Evolutionary conservation across 257 asterid genomes (phyloP).

Genomic region (Paraleonurus japonicus): DNA sequence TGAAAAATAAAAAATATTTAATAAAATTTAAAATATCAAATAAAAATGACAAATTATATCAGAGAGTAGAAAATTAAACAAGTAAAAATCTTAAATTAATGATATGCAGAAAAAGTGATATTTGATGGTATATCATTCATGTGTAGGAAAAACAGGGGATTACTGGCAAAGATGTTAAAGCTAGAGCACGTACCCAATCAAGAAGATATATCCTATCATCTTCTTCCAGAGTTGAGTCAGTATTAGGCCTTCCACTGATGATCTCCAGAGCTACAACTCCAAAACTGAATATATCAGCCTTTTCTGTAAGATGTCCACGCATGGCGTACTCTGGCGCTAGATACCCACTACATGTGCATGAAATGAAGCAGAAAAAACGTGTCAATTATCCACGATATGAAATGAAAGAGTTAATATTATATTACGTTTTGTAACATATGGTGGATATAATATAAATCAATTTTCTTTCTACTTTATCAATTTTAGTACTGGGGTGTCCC

Average conservation of each 20-base stretch:
- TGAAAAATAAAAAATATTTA: background rate
- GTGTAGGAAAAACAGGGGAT: background rate
- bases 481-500: background rate
- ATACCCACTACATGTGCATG: conserved; percentile 53
- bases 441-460: background rate
- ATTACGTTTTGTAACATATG: background rate
- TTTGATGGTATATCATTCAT: background rate
- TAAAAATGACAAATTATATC: no score
- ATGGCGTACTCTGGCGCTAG: conserved; percentile 82
- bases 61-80: background rate
- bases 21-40: no score
- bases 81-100: background rate
- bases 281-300: conserved; percentile 65
- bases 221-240: conserved; percentile 53
- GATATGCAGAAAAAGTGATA: background rate
- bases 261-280: conserved; percentile 74
- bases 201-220: conserved; percentile 65
- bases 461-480: background rate
- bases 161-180: background rate
- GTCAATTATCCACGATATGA: background rate
- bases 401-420: background rate
- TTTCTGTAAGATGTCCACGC: conserved; percentile 77
- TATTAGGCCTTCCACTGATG: conserved; percentile 63
- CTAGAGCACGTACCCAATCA: conserved; percentile 57
- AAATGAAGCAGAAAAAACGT: background rate